Evolutionary conservation across 768 basidiomycete genomes (phyloP), one percentile per base, ranked within the genome.

Genomic region (Pleurotus djamor): DNA sequence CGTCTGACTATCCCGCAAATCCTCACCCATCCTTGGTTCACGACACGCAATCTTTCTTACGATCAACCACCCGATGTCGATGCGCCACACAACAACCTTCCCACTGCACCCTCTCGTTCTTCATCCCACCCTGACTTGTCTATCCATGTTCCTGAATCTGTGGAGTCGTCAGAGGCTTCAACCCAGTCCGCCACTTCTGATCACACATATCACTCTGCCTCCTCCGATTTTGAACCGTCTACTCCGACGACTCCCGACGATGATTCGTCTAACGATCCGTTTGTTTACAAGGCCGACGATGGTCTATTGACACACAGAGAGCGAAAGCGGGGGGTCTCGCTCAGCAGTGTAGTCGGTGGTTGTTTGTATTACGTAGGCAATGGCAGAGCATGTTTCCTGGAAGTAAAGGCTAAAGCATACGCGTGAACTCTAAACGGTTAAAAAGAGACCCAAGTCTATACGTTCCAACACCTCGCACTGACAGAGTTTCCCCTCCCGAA

Each of bases 21-120:
- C 52, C 80, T 98, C 33, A 76, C 81, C 1, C 94, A 96, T 68
- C 72, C 88, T 0, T 98, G 96, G 96, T 98, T 97, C 71, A 83
- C 78, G 5, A 41, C 35, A 37, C 37, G 41, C 9, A 44, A 56
- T 10, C 14, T 66, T 76, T 50, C 68, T 67, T 43, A 17, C 61
- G 12, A 16, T 57, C 16, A 32, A 12, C 45, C 32, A 8, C 43
- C 59, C 21, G 55, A 36, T 56, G 47, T 61, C 36, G 49, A 13
- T 34, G 14, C 47, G 17, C 21, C 34, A 32, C 36, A 34, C 48
- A 7, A 13, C 60, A 58, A 45, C 47, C 52, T 33, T 33, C 16
- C 33, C 44, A 57, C 55, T 38, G 41, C 51, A 50, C 49, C 28
- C 49, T 12, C 34, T 17, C 21, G 10, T 12, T 50, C 49, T 16